phyloP scores from a whole-genome alignment of 2,329 filamentous ascomycete genomes.

The Fulvia fulva region DNA sequence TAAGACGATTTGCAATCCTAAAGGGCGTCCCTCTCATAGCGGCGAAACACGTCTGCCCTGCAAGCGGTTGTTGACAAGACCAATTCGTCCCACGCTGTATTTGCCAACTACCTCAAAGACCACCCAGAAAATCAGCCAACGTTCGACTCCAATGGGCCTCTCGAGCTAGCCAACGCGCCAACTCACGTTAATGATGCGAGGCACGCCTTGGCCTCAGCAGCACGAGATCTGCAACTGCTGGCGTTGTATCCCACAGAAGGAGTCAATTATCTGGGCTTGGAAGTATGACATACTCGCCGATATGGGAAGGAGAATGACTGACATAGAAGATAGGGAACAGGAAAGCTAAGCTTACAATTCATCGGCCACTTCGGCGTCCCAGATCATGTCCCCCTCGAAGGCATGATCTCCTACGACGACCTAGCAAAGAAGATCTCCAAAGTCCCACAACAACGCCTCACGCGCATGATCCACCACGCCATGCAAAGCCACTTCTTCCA shows the following conservation, averaged over 20 bases:
- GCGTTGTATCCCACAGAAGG: not conserved
- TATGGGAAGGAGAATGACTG: not conserved
- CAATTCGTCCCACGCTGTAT: not conserved
- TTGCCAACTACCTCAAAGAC: not conserved
- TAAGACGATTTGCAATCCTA: no score
- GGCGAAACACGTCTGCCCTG: not conserved
- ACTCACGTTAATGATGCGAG: not conserved
- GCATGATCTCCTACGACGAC: not conserved
- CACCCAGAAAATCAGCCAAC: not conserved
- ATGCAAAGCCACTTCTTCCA: not conserved
- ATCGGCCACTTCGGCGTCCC: not conserved
- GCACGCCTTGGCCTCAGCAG: not conserved
- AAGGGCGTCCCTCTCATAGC: no score
- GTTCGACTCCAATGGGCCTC: not conserved
- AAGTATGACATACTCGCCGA: not conserved
- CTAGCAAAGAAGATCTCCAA: not conserved
- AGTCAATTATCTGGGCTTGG: not conserved
- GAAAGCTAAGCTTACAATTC: not conserved
- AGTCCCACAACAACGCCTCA: not conserved
- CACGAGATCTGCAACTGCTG: not conserved
- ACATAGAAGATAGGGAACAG: not conserved
- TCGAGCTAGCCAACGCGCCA: not conserved
- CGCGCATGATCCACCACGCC: not conserved
- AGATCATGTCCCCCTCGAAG: not conserved
- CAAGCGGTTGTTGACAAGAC: not conserved